Evolutionary conservation across 306 rosid genomes (phyloP), one percentile per base, ranked within the genome.

Genomic region (Glycine soja): DNA sequence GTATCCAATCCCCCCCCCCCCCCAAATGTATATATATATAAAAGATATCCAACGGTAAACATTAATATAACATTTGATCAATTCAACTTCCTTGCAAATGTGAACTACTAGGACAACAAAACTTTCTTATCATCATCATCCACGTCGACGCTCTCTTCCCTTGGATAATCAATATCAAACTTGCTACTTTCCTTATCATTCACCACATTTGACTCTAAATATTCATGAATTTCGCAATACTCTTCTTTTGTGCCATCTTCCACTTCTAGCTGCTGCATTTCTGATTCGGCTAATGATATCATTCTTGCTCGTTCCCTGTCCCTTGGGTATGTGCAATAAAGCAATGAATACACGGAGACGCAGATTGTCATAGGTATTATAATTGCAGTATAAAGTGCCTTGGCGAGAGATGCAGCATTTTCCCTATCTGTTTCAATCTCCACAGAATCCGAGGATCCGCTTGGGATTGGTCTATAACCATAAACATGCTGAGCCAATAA

Each of bases 221-320:
- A 36, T 36, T 68, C 72, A 76, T 16, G 61, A 77, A 83, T 34
- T 52, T 84, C 71, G 0, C 46, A 59, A 65, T 51, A 45, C 11
- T 50, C 45, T 66, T 73, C 72, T 76, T 78, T 84, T 57, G 82
- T 74, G 73, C 68, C 30, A 79, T 64, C 52, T 45, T 78, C 86
- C 12, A 74, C 40, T 63, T 84, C 88, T n/a, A 85, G 75, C 30
- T 78, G 88, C 32, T 83, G 84, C 90, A 92, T 85, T 80, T 91
- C 95, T 8, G 91, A 87, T 72, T 85, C 90, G 6, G 62, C 52
- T 7, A 93, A 73, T 34, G 91, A 70, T 3, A 84, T 78, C 93
- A 91, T 90, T 83, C 88, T 83, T 0, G 94, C 97, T n/a, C 92
- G 87, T 6, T 91, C 93, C 45, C 97, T 85, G 81, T 93, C 97